Conservation (phyloP, 2,329 filamentous ascomycete species). For the Verticillium zaregamsianum region DNA sequence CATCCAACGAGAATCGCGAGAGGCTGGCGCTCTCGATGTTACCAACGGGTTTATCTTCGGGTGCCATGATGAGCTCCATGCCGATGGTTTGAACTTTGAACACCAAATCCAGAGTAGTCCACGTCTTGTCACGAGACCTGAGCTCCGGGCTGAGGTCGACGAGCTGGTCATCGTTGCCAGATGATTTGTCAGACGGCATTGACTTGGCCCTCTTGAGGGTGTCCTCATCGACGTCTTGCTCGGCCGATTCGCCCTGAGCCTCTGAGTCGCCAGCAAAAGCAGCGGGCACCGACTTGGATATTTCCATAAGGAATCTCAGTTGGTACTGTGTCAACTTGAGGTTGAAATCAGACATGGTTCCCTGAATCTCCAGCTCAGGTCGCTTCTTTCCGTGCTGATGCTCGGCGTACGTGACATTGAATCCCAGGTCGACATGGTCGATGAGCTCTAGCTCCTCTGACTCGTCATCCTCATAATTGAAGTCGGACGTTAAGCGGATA, state of each 20-base stretch:
- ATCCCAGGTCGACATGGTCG: slow-evolving; percentile 91
- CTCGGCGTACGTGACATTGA: slow-evolving; percentile 88
- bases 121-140: slow-evolving; percentile 63
- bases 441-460: slow-evolving; percentile 93
- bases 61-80: slow-evolving; percentile 77
- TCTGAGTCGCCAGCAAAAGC: slow-evolving; percentile 76
- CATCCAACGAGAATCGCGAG: slow-evolving; percentile 90
- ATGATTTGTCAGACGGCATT: slow-evolving; percentile 28
- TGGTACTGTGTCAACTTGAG: slow-evolving; percentile 86
- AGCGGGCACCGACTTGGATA: slow-evolving; percentile 81
- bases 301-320: slow-evolving; percentile 80
- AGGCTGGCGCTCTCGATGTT: slow-evolving; percentile 76
- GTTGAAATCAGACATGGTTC: slow-evolving; percentile 90
- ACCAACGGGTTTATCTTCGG: slow-evolving; percentile 72
- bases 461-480: slow-evolving; percentile 69
- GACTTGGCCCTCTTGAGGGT: slow-evolving; percentile 42
- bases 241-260: slow-evolving; percentile 67
- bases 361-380: slow-evolving; percentile 88
- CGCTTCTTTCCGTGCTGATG: slow-evolving; percentile 73
- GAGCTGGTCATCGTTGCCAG: slow-evolving; percentile 32
- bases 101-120: slow-evolving; percentile 89
- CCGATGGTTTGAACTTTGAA: slow-evolving; percentile 88
- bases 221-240: slow-evolving; percentile 64
- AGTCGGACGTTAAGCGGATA: slow-evolving; percentile 82
- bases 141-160: slow-evolving; percentile 67